These are phyloP conservation scores for Malassezia vespertilionis DNA, from an alignment of 1,284 basidiomycete genomes.

Conservation along the genomic window DNA sequence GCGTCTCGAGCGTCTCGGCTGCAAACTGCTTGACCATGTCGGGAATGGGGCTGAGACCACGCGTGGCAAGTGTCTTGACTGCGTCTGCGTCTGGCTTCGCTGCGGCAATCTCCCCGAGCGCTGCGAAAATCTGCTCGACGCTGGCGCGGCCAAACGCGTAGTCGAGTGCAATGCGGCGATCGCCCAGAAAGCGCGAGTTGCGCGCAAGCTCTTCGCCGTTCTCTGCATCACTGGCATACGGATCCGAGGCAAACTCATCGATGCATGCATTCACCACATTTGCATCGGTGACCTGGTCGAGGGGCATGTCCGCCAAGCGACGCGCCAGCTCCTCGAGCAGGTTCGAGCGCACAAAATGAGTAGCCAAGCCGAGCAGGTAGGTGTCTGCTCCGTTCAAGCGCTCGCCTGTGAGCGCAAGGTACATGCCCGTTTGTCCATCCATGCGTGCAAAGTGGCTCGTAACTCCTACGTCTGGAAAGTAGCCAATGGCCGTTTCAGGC, in stretches of 20 bases:
- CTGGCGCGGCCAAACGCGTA: conserved; percentile 35
- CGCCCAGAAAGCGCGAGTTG: conserved; percentile 33
- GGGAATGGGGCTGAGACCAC: conserved; percentile 15
- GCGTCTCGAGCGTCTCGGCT: conserved; percentile 24
- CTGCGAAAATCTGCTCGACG: conserved; percentile 30
- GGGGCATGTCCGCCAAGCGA: conserved; percentile 27
- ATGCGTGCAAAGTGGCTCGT: conserved; percentile 77
- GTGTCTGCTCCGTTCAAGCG: conserved; percentile 37
- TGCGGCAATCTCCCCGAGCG: conserved; percentile 28
- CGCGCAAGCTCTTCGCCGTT: conserved; percentile 15
- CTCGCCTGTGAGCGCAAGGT: conserved; percentile 74
- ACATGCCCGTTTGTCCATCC: conserved; percentile 84
- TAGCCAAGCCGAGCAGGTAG: conserved; percentile 39
- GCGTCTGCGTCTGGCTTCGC: conserved; percentile 18
- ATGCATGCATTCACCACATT: conserved; percentile 22
- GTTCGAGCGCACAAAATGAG: conserved; percentile 34
- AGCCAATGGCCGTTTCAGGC: conserved; percentile 55
- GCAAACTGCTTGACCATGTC: conserved; percentile 29
- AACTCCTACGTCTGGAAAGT: conserved; percentile 75
- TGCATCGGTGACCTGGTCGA: conserved; percentile 22
- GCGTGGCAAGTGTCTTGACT: conserved; percentile 22
- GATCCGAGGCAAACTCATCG: conserved; percentile 32
- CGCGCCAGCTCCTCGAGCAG: conserved; percentile 27
- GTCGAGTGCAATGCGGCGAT: conserved; percentile 36
- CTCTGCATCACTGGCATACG: conserved; percentile 17